These are phyloP conservation scores for Harringtonia lauricola DNA, from an alignment of 2,329 filamentous ascomycete species.

Conservation along the genomic window DNA sequence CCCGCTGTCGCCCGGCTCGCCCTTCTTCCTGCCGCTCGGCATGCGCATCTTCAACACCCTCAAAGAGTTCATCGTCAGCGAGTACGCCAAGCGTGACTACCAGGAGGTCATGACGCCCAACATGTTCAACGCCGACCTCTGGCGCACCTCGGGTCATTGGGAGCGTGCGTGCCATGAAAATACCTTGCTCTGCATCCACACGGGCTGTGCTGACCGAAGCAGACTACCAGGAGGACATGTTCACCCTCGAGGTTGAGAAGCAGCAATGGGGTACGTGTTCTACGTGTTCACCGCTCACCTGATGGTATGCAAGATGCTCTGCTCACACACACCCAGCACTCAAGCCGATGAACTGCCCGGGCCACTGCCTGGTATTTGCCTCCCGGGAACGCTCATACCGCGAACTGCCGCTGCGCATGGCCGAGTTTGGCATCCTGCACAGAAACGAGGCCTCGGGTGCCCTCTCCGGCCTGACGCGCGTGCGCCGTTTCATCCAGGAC, in stretches of 20 bases:
- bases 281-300: not conserved
- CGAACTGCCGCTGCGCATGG: conserved; percentile 72
- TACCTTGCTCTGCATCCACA: no score
- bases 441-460: conserved; percentile 78
- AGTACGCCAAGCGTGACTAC: conserved; percentile 91
- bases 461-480: conserved; percentile 69
- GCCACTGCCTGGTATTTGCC: conserved; percentile 76
- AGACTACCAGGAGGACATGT: conserved; percentile 89
- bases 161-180: conserved; percentile 38
- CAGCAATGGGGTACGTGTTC: conserved; percentile 26
- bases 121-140: conserved; percentile 88
- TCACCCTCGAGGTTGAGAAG: conserved; percentile 66
- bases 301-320: no score
- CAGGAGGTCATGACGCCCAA: conserved; percentile 93
- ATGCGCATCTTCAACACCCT: conserved; percentile 17
- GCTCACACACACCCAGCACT: conserved; percentile 7
- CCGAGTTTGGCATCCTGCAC: conserved; percentile 81
- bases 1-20: conserved; percentile 82
- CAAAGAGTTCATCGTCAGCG: conserved; percentile 65
- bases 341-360: conserved; percentile 84
- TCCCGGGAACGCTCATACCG: conserved; percentile 64
- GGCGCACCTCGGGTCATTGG: conserved; percentile 96
- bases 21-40: conserved; percentile 87
- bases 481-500: conserved; percentile 81
- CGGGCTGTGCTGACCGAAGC: conserved; percentile 4